These are phyloP conservation scores for Wakefieldia striispora DNA, from an alignment of 768 basidiomycete genomes.

Conservation along the genomic window DNA sequence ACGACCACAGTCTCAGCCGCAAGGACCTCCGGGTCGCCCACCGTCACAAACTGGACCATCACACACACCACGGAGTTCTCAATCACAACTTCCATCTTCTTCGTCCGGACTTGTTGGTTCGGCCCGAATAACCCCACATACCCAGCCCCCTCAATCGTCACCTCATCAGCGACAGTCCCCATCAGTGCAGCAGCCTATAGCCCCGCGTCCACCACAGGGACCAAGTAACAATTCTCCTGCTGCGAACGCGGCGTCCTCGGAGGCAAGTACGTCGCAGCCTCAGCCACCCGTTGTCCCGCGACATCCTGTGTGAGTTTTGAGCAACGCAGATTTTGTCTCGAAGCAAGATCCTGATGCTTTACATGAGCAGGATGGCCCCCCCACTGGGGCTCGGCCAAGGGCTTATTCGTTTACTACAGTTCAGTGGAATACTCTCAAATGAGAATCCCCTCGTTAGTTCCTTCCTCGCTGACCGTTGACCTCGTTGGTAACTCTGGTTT, in stretches of 20 bases:
- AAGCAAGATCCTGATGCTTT: slow-evolving; percentile 15
- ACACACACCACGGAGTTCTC: slow-evolving; percentile 45
- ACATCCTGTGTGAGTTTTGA: slow-evolving; percentile 32
- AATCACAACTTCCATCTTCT: slow-evolving; percentile 35
- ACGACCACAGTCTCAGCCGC: slow-evolving; percentile 62
- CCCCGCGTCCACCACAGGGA: slow-evolving; percentile 36
- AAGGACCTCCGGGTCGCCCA: slow-evolving; percentile 45
- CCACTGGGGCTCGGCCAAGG: slow-evolving; percentile 60
- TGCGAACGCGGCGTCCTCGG: slow-evolving; percentile 24
- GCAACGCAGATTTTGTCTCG: not conserved
- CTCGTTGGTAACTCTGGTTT: slow-evolving; percentile 5
- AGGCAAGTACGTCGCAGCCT: slow-evolving; percentile 33
- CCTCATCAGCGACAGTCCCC: slow-evolving; percentile 35
- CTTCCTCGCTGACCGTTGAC: not conserved
- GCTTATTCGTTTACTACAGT: slow-evolving; percentile 60
- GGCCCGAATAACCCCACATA: slow-evolving; percentile 36
- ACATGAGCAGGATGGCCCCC: slow-evolving; percentile 29
- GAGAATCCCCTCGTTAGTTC: slow-evolving; percentile 47
- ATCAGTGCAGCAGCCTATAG: slow-evolving; percentile 35
- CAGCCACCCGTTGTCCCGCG: slow-evolving; percentile 28
- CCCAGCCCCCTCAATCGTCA: slow-evolving; percentile 32
- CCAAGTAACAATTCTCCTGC: slow-evolving; percentile 22
- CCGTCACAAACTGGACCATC: slow-evolving; percentile 49
- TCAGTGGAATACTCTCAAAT: slow-evolving; percentile 61
- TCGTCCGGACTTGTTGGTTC: slow-evolving; percentile 26